Base-by-base conservation (phyloP, 192 early-diverging fungal genomes). In the Mycoemilia scoparia region DNA sequence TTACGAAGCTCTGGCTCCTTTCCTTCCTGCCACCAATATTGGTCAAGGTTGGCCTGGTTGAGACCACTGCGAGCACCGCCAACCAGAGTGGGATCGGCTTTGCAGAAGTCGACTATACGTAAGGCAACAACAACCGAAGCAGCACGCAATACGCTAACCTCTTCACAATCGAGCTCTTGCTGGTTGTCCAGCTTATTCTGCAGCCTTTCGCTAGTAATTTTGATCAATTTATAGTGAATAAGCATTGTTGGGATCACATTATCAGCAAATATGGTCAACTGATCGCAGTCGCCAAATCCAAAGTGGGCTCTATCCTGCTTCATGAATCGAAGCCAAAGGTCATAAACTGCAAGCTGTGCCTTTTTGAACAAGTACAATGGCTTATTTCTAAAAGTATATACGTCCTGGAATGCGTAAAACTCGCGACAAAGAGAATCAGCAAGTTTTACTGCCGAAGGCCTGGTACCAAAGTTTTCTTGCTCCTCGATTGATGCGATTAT, bases 361-460 rank as follows among this genome's bases (percentile, higher is more conserved):
- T 78, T 76, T 35, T 80, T 81, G 51, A 82, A 79, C 7, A 86
- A 32, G 49, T 82, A 88, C 0, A 79, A 60, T 0, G 29, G 38
- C 17, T 63, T 21, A 1, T 65, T 69, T 29, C 76, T 49, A 8
- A 73, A 32, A 15, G 41, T 32, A 6, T 57, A 53, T 9, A 44
- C 45, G 47, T 90, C 86, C 26, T 67, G 63, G 21, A 87, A 71
- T 0, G 71, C 73, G 13, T 80, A 73, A 22, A 89, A 74, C 0
- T 74, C 64, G 16, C 37, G 51, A 4, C 70, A 57, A 11, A 90
- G 52, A 13, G 66, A 58, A 20, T 61, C 44, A 2, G 83, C 69
- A 9, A 85, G 42, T 15, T 52, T 45, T 4, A 54, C 63, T 0
- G 69, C 77, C 7, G 57, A 51, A 4, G 66, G 46, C 34, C 61